These are phyloP conservation scores for Thelonectria olida DNA, from an alignment of 2,329 filamentous ascomycete genomes.

Conservation along the genomic window DNA sequence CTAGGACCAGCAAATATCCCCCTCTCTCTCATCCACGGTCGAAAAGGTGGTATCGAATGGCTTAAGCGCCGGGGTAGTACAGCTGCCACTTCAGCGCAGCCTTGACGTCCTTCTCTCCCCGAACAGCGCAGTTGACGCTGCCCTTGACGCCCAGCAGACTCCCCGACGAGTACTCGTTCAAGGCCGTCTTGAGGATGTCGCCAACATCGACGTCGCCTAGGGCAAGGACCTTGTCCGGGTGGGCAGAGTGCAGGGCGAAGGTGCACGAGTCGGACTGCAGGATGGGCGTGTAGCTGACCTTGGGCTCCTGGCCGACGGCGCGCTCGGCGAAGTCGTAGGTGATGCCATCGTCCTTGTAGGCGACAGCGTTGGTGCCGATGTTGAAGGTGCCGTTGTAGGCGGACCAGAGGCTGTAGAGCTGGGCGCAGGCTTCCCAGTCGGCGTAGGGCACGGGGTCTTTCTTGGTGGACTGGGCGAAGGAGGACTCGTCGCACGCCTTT, in stretches of 20 bases:
- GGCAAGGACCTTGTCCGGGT: conserved; percentile 23
- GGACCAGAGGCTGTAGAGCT: conserved; percentile 43
- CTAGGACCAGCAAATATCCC: too few relatives aligned
- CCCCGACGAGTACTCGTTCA: conserved; percentile 13
- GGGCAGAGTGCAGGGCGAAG: conserved; percentile 7
- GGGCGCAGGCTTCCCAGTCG: conserved; percentile 44
- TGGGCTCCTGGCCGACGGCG: neutral
- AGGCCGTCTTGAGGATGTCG: conserved; percentile 25
- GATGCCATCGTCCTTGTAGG: neutral
- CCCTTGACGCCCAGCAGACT: conserved; percentile 4
- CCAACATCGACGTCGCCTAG: conserved; percentile 39
- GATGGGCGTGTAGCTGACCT: conserved; percentile 8
- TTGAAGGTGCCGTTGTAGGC: conserved; percentile 43
- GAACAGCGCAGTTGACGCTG: conserved; percentile 7
- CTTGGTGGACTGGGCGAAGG: conserved; percentile 31
- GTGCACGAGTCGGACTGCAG: conserved; percentile 17
- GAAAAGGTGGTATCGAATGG: too few relatives aligned
- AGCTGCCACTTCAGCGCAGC: conserved; percentile 13
- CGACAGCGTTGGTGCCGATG: conserved; percentile 20
- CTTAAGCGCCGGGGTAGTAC: conserved; percentile 22
- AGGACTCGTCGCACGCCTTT: conserved; percentile 40
- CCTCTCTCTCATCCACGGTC: too few relatives aligned
- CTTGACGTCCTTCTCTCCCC: conserved; percentile 1
- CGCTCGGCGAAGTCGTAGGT: conserved; percentile 1
- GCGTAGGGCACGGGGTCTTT: conserved; percentile 33